Base-by-base conservation (phyloP, 768 basidiomycete species). In the Mycena chlorophos region DNA sequence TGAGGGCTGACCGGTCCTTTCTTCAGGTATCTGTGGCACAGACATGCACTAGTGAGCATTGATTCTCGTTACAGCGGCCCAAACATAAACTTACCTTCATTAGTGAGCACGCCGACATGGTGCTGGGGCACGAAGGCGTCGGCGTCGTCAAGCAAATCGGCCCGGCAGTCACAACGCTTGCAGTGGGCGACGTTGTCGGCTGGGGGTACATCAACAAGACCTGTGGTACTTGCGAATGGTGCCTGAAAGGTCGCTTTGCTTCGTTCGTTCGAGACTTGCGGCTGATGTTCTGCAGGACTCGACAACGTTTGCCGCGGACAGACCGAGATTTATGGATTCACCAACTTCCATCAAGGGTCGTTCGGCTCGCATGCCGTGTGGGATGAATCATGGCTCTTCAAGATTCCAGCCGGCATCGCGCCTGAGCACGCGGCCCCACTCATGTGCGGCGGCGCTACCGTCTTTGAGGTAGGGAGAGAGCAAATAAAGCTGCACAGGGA, bases 11-110 rank as follows among this genome's bases (percentile, higher is more conserved):
- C 34, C 8, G 31, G 31, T 17, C 17, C 31, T 8, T 34, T 34
- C 31, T 46, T 54, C 52, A 1, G 71, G 74, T 0, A n/a, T 75
- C 10, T 75, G 73, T 28, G 75, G 73, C 46, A 74, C 75, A 1
- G 75, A 77, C 61, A 62, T 67, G 40, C 75, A 75, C 49, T 68
- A 62, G 40, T 19, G n/a, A 42, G 40, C 22, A 12, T 19, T 42
- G 8, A 14, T 14, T 16, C 42, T 55, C 30, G 13, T 30, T 14
- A 25, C 10, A 34, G 5, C 22, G 27, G 19, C 48, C 20, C 6
- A 23, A 49, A 29, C 17, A 5, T 14, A 19, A n/a, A n/a, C n/a
- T n/a, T n/a, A n/a, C n/a, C n/a, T n/a, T n/a, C 17, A 29, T 49
- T 14, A 19, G 29, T 31, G 31, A 19, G 19, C 6, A 16, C 14